Base-by-base conservation (phyloP, 2,329 filamentous ascomycete species). In the Helicocarpus griseus region DNA sequence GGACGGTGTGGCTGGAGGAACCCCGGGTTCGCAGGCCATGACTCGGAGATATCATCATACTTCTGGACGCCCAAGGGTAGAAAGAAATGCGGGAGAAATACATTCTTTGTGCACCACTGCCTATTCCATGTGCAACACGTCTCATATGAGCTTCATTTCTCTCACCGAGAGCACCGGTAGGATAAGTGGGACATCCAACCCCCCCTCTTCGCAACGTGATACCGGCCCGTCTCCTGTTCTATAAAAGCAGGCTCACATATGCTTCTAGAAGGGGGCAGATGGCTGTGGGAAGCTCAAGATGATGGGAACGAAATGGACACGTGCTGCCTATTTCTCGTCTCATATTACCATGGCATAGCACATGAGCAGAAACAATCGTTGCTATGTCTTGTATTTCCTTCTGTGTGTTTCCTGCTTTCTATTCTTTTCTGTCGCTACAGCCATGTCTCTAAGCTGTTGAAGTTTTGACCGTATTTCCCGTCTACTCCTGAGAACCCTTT, bases 311-410 rank as follows among this genome's bases (percentile, higher is more conserved):
- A 11, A 45, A 8, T 31, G 41, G 8, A 17, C 41, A 45, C 41
- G 41, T 4, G 26, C 31, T 45, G 11, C 41, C 11, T 26, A 29
- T n/a, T 21, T n/a, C n/a, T n/a, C n/a, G n/a, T n/a, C n/a, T 21
- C 26, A 31, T 31, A 45, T 31, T n/a, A 45, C 31, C 26, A 45
- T 45, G 41, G 9, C 26, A 45, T 45, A 31, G 41, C 41, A 45
- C 41, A 45, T 31, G 41, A n/a, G 21, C 41, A 31, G n/a, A 44
- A n/a, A n/a, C n/a, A n/a, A 22, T 7, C 11, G 19, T 24, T 31
- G 26, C 26, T 45, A 31, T 45, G 41, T 31, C 8, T 31, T 8
- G 6, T 31, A 7, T 31, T 31, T 26, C 17, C 4, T 11, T n/a
- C n/a, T n/a, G n/a, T n/a, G n/a, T n/a, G n/a, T 21, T 45, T 21